phyloP scores from a whole-genome alignment of 495 filamentous ascomycete genomes.

The Neurospora sp. region DNA sequence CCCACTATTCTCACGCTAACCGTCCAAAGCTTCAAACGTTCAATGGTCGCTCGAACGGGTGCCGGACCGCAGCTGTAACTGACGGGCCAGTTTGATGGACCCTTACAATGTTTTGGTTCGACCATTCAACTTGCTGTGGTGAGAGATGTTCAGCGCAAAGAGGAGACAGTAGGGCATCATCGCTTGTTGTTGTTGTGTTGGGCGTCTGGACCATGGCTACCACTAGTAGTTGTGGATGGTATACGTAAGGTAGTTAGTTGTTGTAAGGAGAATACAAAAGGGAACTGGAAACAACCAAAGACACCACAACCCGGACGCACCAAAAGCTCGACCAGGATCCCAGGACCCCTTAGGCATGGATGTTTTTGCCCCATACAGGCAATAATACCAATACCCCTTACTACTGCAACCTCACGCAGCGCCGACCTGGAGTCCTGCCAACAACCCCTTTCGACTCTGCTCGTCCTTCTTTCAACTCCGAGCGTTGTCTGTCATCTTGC shows the following conservation, averaged over 20 bases:
- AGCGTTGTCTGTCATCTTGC: neutral
- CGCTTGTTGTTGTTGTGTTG: neutral
- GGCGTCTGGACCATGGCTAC: neutral
- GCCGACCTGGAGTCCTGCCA: neutral
- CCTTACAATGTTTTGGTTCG: neutral
- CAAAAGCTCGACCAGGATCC: neutral
- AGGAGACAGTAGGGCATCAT: neutral
- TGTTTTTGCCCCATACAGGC: neutral
- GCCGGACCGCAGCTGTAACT: neutral
- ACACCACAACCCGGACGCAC: neutral
- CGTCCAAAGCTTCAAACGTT: neutral
- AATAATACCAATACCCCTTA: neutral
- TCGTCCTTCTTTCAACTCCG: neutral
- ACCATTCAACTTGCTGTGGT: neutral
- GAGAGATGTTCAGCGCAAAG: neutral
- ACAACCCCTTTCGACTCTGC: neutral
- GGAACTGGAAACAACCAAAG: neutral
- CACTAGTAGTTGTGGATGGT: neutral
- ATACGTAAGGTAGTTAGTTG: neutral
- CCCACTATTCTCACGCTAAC: neutral
- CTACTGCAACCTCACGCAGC: neutral
- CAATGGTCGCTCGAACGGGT: neutral
- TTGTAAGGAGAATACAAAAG: neutral
- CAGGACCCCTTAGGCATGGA: neutral
- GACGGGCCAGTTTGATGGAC: neutral